Base-by-base conservation (phyloP, 257 asterid genomes). In the Lycium ferocissimum region DNA sequence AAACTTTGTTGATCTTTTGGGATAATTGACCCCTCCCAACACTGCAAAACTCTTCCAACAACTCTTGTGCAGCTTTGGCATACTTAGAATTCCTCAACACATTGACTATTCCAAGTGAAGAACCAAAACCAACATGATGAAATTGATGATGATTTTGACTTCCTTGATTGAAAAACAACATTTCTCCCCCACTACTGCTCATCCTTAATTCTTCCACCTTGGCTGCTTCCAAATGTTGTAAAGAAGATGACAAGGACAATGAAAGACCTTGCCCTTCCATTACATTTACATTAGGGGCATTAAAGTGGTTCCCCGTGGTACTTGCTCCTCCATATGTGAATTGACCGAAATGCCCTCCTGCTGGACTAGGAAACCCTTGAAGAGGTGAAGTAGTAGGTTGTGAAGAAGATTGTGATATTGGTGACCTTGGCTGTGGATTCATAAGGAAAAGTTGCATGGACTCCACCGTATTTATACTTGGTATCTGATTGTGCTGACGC, bases 391-490 rank as follows among this genome's bases (percentile, higher is more conserved):
- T 80, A 8, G 94, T 61, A 0, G 95, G 79, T 0, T 85, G 94
- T 7, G 95, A 40, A 73, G 90, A 89, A 35, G 97, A 84, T 0
- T 97, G 94, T 2, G 98, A 91, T 1, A 26, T 26, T 26, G 93
- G 92, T 38, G 97, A 91, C 1, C 90, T 84, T 70, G 89, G 90
- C 37, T 84, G 92, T 83, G 98, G 95, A 83, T 95, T 94, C 97
- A 93, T 93, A 37, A 89, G 88, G 63, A 95, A 95, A 87, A 95
- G 99, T 89, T 95, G 97, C 99, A 95, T 95, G 99, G 98, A 98
- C 11, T 94, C 94, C 3, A 97, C 94, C 47, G 94, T 87, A 58
- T n/a, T 6, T 73, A 92, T 91, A 81, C 90, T 79, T 18, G 91
- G 54, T 81, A 93, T 88, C 83, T 91, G 95, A 51, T 88, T 73